A percentile compares a stretch with the other conserved stretches of the same genome.
phyloP scores from a whole-genome alignment of 2,329 filamentous ascomycete species.

The Beauveria sp. region DNA sequence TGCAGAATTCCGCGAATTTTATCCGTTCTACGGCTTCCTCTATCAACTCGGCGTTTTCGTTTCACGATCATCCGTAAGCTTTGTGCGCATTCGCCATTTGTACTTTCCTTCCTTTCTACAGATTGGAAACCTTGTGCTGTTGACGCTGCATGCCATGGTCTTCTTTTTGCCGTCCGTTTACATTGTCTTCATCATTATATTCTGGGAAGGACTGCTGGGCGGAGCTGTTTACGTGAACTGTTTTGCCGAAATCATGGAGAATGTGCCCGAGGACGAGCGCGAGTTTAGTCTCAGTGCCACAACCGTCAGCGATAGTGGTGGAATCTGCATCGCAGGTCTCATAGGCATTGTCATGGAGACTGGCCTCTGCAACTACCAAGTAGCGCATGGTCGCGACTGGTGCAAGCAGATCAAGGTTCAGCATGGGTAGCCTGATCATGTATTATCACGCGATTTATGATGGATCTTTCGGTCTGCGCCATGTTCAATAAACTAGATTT shows the following conservation, averaged over 20 bases:
- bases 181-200: conserved; percentile 74
- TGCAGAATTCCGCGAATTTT: conserved; percentile 74
- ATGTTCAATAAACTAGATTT: not conserved
- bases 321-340: conserved; percentile 83
- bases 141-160: conserved; percentile 70
- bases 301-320: conserved; percentile 84
- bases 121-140: conserved; percentile 64
- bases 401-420: conserved; percentile 50
- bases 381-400: conserved; percentile 68
- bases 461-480: not conserved
- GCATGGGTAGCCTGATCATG: not conserved
- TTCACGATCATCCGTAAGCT: conserved; percentile 83
- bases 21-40: conserved; percentile 88
- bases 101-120: conserved; percentile 81
- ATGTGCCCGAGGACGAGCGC: conserved; percentile 65
- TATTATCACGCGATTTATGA: not conserved
- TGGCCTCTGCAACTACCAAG: conserved; percentile 76
- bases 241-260: conserved; percentile 88
- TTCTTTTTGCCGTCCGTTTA: conserved; percentile 81
- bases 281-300: conserved; percentile 90
- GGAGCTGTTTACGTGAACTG: conserved; percentile 93
- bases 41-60: conserved; percentile 96
- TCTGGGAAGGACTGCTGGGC: conserved; percentile 91
- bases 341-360: conserved; percentile 78
- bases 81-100: conserved; percentile 70